Evolutionary conservation across 108 stramenopile species (phyloP), one percentile per base, ranked within the genome.

Genomic region (Chaetoceros tenuissimus): DNA sequence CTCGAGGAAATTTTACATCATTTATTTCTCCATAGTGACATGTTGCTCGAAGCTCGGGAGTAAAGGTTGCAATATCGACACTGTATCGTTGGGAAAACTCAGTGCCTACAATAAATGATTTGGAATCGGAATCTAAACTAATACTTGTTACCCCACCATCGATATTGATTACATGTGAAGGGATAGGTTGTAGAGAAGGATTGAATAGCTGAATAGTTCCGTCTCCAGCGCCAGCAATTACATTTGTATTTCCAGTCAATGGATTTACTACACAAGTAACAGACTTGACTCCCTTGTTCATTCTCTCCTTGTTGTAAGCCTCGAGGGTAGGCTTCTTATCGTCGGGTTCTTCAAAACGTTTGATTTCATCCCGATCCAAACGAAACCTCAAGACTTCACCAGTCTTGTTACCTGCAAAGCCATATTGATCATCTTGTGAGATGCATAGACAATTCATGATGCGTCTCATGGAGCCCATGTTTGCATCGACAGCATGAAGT

Each of bases 381-480:
- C 56, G 56, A 68, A 94, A 75, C 48, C 85, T 77, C 34, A 94
- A 64, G 1, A 94, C 69, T 60, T 94, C 93, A 16, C 93, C 93
- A 0, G 93, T 90, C 53, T 74, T 70, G 21, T 87, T 94, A 16
- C 93, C 93, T 44, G 63, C 62, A 62, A 78, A 90, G 19, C 78
- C 88, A 64, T 80, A 60, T 7, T 74, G 52, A 66, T 94, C 93
- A 46, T 87, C 85, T 22, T 68, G 63, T 24, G 79, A 68, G 49
- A 94, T 82, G 81, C 74, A 67, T 19, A 89, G 54, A 67, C 84
- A 87, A 56, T 73, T 62, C 66, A 89, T 79, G 7, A 82, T 61
- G 27, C 93, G 74, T 23, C 80, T 63, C 24, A 94, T 69, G 1
- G 73, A 64, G 21, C 90, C 88, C 86, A 90, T 79, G 29, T 64